Conservation (phyloP, 2,329 filamentous ascomycete genomes). For the Reticulascus tulasneorum region DNA sequence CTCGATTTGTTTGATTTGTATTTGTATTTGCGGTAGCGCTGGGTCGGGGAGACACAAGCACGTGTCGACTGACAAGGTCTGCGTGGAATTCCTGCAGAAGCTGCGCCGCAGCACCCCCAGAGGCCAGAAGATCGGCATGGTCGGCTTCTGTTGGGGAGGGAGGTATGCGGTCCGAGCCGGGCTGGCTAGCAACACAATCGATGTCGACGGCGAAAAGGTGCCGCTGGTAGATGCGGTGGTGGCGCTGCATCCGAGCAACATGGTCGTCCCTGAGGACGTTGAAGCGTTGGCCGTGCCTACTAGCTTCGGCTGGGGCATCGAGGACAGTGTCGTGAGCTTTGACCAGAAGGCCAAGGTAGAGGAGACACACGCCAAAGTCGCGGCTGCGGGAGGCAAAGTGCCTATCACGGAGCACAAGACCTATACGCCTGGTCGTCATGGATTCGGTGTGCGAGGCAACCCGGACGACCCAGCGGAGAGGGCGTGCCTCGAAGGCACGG, state of each 20-base stretch:
- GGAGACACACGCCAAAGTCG: too few species aligned
- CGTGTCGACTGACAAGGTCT: conserved; percentile 24
- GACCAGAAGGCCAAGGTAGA: too few species aligned
- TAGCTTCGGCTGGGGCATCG: conserved; percentile 26
- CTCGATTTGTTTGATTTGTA: too few species aligned
- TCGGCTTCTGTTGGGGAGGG: conserved; percentile 34
- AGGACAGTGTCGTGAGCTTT: conserved; percentile 23
- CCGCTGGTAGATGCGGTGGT: conserved; percentile 32
- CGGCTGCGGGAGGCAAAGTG: too few species aligned
- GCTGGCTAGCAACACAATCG: too few species aligned
- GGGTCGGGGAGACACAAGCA: conserved; percentile 30
- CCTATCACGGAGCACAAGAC: too few species aligned
- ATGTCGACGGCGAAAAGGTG: conserved; percentile 26
- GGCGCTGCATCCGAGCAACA: conserved; percentile 30
- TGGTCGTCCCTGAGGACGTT: conserved; percentile 29
- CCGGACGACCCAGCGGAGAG: too few species aligned
- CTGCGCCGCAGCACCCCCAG: conserved; percentile 24
- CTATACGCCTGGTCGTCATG: too few species aligned
- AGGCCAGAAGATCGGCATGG: conserved; percentile 28
- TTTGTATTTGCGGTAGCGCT: too few species aligned
- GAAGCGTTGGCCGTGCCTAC: conserved; percentile 24
- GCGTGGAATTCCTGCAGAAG: conserved; percentile 26
- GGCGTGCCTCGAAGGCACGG: too few species aligned
- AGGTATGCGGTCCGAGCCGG: conserved; percentile 26
- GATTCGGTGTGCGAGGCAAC: too few species aligned